phyloP scores from a whole-genome alignment of 2,329 filamentous ascomycete genomes.

The Microsporum canis region DNA sequence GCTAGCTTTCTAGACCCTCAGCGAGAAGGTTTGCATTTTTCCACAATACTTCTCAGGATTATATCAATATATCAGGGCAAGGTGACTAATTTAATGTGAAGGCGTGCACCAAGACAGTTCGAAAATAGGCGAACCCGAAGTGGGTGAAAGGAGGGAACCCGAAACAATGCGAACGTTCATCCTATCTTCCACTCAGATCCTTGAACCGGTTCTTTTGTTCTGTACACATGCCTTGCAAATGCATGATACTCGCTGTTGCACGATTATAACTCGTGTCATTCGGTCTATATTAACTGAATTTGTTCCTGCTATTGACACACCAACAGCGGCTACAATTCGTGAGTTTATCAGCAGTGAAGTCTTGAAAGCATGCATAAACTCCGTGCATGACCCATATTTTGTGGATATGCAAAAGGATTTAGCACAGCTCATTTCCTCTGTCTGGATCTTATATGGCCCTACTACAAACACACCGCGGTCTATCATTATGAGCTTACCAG shows the following conservation, averaged over 20 bases:
- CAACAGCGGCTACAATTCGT: constrained; percentile 57
- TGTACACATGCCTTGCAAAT: constrained; percentile 83
- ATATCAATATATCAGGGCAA: background rate
- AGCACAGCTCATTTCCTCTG: constrained; percentile 73
- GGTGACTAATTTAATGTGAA: constrained; percentile 10
- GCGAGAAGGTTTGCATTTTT: constrained; percentile 44
- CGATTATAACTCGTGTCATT: constrained; percentile 75
- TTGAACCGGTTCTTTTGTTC: constrained; percentile 83
- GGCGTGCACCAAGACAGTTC: constrained; percentile 4
- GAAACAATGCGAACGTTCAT: constrained; percentile 64
- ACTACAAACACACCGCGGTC: constrained; percentile 58
- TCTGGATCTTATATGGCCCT: constrained; percentile 64
- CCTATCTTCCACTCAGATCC: constrained; percentile 61
- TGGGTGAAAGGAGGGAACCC: constrained; percentile 19
- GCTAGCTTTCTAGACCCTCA: constrained; percentile 74
- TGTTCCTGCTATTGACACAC: constrained; percentile 32
- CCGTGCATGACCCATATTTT: constrained; percentile 90
- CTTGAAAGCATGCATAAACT: constrained; percentile 78
- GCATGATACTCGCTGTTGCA: constrained; percentile 78
- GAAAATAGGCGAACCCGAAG: constrained; percentile 19
- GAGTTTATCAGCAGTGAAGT: constrained; percentile 86
- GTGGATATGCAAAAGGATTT: constrained; percentile 92
- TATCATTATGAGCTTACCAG: constrained; percentile 69
- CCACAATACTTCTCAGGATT: constrained; percentile 5
- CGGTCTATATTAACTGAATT: constrained; percentile 77